phyloP scores from a whole-genome alignment of 1,284 basidiomycete genomes.

The Sanghuangporus sanghuang region DNA sequence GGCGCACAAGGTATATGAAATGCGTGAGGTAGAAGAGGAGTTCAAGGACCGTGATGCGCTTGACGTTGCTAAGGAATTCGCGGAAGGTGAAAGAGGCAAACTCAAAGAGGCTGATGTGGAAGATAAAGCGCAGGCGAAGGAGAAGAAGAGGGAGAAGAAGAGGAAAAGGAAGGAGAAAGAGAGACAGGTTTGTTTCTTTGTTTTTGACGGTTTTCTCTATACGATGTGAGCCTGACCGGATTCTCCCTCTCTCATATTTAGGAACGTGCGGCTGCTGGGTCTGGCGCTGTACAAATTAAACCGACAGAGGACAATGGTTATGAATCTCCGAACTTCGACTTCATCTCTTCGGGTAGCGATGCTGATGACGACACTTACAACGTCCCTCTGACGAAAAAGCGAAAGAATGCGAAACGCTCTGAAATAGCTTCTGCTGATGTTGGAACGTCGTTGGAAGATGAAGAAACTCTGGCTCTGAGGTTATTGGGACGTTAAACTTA shows the following conservation, averaged over 20 bases:
- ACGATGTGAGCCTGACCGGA: not conserved
- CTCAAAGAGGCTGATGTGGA: conserved; percentile 67
- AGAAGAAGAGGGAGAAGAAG: conserved; percentile 84
- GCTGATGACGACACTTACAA: conserved; percentile 34
- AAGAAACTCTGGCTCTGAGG: conserved; percentile 47
- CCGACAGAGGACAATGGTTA: conserved; percentile 53
- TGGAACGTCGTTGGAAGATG: conserved; percentile 36
- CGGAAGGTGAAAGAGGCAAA: conserved; percentile 54
- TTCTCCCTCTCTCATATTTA: conserved; percentile 10
- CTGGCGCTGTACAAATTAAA: conserved; percentile 28
- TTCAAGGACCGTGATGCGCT: conserved; percentile 43
- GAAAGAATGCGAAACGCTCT: conserved; percentile 32
- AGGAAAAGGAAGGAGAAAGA: conserved; percentile 85
- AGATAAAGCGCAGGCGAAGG: conserved; percentile 81
- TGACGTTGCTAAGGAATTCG: conserved; percentile 62
- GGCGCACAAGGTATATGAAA: conserved; percentile 77
- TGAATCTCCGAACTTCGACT: conserved; percentile 66
- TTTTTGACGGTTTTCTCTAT: not conserved
- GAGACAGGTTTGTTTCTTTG: conserved; percentile 45
- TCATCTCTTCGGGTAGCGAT: conserved; percentile 40
- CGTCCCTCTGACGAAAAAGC: conserved; percentile 32
- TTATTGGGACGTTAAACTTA: conserved; percentile 28
- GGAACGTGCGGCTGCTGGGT: conserved; percentile 23
- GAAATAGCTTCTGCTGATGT: conserved; percentile 8
- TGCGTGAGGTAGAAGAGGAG: conserved; percentile 69